phyloP scores from a whole-genome alignment of 2,329 filamentous ascomycete species.

The Fulvia fulva region DNA sequence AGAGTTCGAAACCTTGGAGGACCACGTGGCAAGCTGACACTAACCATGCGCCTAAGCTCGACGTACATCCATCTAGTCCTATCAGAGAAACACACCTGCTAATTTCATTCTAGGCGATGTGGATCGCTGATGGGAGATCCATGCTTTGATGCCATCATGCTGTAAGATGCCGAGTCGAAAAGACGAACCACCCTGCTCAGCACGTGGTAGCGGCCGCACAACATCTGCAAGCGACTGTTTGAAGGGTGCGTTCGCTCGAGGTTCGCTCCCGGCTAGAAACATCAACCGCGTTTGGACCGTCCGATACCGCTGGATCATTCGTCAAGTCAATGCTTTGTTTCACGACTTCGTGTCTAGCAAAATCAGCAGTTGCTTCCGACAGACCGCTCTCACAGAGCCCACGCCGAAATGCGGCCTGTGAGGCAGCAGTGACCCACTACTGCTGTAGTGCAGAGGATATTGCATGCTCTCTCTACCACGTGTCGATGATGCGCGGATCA shows the following conservation, averaged over 20 bases:
- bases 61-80: background rate
- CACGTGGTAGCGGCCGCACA: slow-evolving; percentile 1
- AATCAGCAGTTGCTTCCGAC: background rate
- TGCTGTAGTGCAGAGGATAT: background rate
- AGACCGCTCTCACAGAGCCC: background rate
- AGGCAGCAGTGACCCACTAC: background rate
- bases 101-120: background rate
- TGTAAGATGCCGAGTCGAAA: background rate
- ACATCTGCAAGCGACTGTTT: background rate
- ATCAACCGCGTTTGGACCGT: background rate
- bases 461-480: background rate
- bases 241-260: background rate
- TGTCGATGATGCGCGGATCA: background rate
- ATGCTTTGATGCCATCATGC: background rate
- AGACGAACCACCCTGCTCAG: background rate
- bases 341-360: background rate
- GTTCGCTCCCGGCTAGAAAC: too few relatives aligned
- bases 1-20: background rate
- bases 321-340: background rate
- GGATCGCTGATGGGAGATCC: background rate
- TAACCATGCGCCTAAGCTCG: background rate
- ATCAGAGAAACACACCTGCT: background rate
- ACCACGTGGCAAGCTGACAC: background rate
- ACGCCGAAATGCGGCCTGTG: background rate
- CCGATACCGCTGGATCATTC: background rate